phyloP scores from a whole-genome alignment of 2,329 filamentous ascomycete species.

The Hypoxylon sp. region DNA sequence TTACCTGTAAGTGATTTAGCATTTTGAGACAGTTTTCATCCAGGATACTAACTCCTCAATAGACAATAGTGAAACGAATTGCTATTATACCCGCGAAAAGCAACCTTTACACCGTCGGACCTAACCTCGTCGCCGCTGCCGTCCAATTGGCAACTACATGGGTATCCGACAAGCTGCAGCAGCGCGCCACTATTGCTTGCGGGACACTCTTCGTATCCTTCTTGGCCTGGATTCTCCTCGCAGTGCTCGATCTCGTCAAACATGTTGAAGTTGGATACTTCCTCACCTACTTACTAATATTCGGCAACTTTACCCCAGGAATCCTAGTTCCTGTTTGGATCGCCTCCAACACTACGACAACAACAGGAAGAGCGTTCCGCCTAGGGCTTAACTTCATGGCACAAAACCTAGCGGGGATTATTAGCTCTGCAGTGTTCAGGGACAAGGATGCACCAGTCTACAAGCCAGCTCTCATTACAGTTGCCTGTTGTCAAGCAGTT shows the following conservation, averaged over 20 bases:
- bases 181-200: conserved; percentile 28
- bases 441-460: conserved; percentile 34
- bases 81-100: conserved; percentile 44
- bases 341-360: conserved; percentile 26
- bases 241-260: conserved; percentile 32
- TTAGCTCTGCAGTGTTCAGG: conserved; percentile 30
- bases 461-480: conserved; percentile 31
- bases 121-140: conserved; percentile 37
- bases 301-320: conserved; percentile 37
- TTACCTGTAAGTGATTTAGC: conserved; percentile 14
- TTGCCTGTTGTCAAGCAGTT: conserved; percentile 19
- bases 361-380: conserved; percentile 25
- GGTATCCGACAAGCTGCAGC: conserved; percentile 18
- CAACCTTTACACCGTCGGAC: conserved; percentile 43
- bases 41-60: conserved; percentile 4
- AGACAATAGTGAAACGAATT: conserved; percentile 49
- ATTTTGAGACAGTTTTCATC: not conserved
- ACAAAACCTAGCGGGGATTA: conserved; percentile 34
- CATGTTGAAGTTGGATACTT: conserved; percentile 38
- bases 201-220: conserved; percentile 35
- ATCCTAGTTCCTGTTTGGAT: conserved; percentile 35
- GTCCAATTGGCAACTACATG: conserved; percentile 31
- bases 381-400: conserved; percentile 28
- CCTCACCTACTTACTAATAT: conserved; percentile 38
- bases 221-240: conserved; percentile 38